phyloP scores from a whole-genome alignment of 441 rosid species.

The Populus hybrid region DNA sequence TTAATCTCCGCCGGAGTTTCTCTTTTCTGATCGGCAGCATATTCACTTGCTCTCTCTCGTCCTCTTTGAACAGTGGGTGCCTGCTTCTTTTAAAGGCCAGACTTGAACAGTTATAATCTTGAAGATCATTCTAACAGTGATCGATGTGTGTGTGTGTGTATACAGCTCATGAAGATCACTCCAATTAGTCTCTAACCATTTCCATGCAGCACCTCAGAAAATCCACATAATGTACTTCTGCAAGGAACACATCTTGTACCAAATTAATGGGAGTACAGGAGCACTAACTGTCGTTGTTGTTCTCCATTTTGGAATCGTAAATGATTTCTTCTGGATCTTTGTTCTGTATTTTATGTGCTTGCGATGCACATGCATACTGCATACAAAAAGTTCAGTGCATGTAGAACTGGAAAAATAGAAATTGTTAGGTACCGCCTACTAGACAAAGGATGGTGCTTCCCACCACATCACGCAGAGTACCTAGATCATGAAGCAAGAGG shows the following conservation, averaged over 20 bases:
- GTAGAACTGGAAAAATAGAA: constrained; percentile 16
- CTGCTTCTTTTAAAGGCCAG: neutral
- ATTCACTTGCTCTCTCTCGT: constrained; percentile 17
- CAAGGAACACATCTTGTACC: neutral
- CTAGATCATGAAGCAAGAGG: constrained; percentile 14
- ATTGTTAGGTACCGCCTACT: constrained; percentile 38
- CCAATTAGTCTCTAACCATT: neutral
- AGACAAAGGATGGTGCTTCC: constrained; percentile 46
- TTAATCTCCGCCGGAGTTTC: constrained; percentile 34
- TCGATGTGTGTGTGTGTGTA: no score
- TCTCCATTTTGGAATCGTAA: constrained; percentile 2
- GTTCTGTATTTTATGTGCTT: neutral
- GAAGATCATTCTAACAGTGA: neutral
- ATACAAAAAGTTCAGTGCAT: constrained; percentile 6
- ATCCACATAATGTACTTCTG: neutral
- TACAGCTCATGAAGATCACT: no score
- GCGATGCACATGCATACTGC: constrained; percentile 10
- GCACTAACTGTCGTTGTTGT: neutral
- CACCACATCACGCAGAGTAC: constrained; percentile 26
- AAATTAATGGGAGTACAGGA: neutral
- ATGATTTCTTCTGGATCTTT: neutral
- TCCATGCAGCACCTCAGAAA: neutral
- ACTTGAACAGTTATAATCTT: neutral
- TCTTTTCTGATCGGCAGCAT: constrained; percentile 28
- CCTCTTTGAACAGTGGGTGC: neutral